phyloP scores from a whole-genome alignment of 202 grass and related monocot species.

The Bolboschoenoplectus hybrid region DNA sequence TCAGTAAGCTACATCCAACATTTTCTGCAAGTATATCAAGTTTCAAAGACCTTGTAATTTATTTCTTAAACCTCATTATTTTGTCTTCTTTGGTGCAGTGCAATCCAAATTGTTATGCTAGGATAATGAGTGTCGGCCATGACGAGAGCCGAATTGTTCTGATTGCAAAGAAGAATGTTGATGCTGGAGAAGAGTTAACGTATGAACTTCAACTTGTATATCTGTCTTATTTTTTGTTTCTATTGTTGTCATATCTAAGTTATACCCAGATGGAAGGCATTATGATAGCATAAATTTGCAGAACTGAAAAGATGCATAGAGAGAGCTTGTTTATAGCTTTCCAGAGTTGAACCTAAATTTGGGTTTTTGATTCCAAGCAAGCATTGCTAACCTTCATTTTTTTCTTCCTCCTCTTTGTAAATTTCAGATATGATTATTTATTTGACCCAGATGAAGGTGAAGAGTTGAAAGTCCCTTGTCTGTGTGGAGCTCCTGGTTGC shows the following conservation, averaged over 20 bases:
- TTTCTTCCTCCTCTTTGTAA: constrained; percentile 13
- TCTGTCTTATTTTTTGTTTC: constrained; percentile 15
- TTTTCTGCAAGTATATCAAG: constrained; percentile 14
- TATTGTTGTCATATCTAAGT: neutral
- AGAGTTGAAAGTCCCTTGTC: constrained; percentile 91
- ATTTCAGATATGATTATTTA: constrained; percentile 85
- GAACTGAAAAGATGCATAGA: neutral
- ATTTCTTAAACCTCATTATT: constrained; percentile 20
- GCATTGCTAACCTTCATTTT: neutral
- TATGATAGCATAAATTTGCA: neutral
- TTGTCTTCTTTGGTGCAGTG: constrained; percentile 58
- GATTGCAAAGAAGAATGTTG: constrained; percentile 89
- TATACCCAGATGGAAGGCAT: neutral
- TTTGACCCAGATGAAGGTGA: constrained; percentile 98
- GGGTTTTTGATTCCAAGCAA: neutral
- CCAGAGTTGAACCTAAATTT: neutral
- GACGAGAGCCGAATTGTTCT: constrained; percentile 94
- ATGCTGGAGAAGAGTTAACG: constrained; percentile 88
- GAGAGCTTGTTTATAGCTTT: neutral
- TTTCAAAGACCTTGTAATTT: neutral
- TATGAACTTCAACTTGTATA: constrained; percentile 39
- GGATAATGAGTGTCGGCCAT: constrained; percentile 97
- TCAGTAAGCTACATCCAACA: constrained; percentile 64
- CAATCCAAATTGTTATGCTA: constrained; percentile 95
- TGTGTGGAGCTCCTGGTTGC: constrained; percentile 82